Percentiles rank a stretch among this genome's conserved stretches.
Evolutionary conservation across 306 rosid genomes (phyloP).

Genomic region (Ceratonia siliqua): DNA sequence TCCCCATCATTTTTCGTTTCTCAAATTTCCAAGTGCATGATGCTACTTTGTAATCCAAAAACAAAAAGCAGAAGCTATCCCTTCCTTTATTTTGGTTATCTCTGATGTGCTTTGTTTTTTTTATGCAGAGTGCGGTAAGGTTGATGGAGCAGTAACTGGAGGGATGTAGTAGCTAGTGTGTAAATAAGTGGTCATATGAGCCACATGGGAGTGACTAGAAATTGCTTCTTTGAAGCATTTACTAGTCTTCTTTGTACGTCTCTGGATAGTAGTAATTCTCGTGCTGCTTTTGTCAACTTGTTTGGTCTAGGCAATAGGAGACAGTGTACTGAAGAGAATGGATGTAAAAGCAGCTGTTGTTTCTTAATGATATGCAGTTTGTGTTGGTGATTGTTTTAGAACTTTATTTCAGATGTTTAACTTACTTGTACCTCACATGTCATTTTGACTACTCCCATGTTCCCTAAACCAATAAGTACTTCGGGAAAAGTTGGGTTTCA

Average conservation of each 20-base stretch:
- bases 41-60: too few species aligned
- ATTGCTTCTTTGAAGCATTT: constrained; percentile 20
- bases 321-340: background rate
- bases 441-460: background rate
- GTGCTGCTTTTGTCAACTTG: background rate
- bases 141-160: constrained; percentile 9
- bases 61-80: too few species aligned
- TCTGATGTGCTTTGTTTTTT: background rate
- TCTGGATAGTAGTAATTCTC: background rate
- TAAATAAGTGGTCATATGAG: constrained; percentile 28
- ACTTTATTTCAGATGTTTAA: too few species aligned
- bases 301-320: background rate
- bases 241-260: background rate
- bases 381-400: background rate
- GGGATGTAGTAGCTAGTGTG: background rate
- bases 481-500: background rate
- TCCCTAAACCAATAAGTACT: background rate
- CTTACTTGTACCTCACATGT: background rate
- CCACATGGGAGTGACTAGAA: background rate
- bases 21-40: too few species aligned
- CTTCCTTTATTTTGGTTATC: background rate
- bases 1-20: too few species aligned
- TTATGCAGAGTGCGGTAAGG: constrained; percentile 47
- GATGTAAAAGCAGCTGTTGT: constrained; percentile 20
- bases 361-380: constrained; percentile 12